Conservation (phyloP, 768 basidiomycete genomes). For the Tylopilus sp. region DNA sequence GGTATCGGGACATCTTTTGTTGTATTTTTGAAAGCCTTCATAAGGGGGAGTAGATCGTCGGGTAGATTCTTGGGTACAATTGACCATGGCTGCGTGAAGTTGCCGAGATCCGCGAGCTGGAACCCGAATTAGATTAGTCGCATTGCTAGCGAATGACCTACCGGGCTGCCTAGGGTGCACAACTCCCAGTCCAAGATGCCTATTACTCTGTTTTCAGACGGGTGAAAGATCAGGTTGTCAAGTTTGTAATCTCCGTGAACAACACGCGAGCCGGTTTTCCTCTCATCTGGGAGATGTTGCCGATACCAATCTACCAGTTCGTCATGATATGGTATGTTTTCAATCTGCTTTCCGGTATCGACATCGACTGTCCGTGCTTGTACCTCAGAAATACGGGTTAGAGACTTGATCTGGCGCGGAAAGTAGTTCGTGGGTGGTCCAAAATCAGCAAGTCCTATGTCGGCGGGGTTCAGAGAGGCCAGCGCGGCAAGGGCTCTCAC, state of each 20-base stretch:
- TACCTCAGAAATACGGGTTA: constrained; percentile 74
- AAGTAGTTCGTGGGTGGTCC: constrained; percentile 81
- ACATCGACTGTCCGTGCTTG: constrained; percentile 70
- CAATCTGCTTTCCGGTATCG: constrained; percentile 56
- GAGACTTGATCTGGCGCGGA: constrained; percentile 88
- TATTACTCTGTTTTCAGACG: constrained; percentile 86
- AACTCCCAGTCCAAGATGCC: constrained; percentile 98
- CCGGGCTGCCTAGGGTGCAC: constrained; percentile 90
- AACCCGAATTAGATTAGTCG: neutral
- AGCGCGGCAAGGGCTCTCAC: constrained; percentile 68
- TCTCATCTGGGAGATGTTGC: constrained; percentile 72
- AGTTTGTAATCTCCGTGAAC: constrained; percentile 98
- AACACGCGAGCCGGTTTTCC: constrained; percentile 70
- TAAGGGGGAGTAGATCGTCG: constrained; percentile 34
- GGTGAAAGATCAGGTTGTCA: constrained; percentile 96
- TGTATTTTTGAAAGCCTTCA: constrained; percentile 65
- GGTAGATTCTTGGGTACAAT: constrained; percentile 45
- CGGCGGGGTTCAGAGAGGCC: constrained; percentile 57
- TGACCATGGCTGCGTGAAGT: constrained; percentile 84
- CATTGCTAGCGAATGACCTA: constrained; percentile 37
- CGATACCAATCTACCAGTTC: constrained; percentile 77
- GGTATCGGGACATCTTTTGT: constrained; percentile 55
- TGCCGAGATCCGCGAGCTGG: constrained; percentile 84
- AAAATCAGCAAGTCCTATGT: constrained; percentile 66
- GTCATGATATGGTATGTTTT: constrained; percentile 72